These are phyloP conservation scores for Breynia disticha DNA, from an alignment of 441 rosid genomes.

Conservation along the genomic window DNA sequence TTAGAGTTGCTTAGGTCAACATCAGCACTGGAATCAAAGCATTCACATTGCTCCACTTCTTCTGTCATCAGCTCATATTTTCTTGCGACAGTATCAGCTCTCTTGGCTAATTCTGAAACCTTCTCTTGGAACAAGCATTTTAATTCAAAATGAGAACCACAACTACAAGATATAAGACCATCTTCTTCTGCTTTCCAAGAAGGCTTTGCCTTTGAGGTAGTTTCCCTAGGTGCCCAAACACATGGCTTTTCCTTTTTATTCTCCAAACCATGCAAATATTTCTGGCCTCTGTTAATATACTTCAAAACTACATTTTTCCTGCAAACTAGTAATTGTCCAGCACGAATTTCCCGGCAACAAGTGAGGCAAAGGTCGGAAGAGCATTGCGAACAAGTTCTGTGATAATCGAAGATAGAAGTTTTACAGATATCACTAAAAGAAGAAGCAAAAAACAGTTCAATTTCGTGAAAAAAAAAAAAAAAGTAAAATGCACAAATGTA, in stretches of 20 bases:
- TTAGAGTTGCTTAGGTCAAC: slow-evolving; percentile 19
- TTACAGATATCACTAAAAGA: slow-evolving; percentile 55
- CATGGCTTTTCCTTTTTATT: not conserved
- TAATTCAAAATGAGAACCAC: slow-evolving; percentile 47
- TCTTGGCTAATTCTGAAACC: slow-evolving; percentile 41
- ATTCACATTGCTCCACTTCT: slow-evolving; percentile 31
- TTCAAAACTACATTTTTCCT: slow-evolving; percentile 27
- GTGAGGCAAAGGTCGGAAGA: slow-evolving; percentile 57
- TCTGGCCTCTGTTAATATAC: slow-evolving; percentile 23
- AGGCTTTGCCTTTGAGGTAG: slow-evolving; percentile 15
- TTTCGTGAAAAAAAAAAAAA: not conserved
- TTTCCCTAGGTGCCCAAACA: slow-evolving; percentile 1
- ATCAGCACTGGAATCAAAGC: slow-evolving; percentile 28
- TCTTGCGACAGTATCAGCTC: slow-evolving; percentile 36
- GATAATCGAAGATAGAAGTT: slow-evolving; percentile 67
- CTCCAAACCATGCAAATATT: slow-evolving; percentile 48
- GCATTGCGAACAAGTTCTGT: slow-evolving; percentile 70
- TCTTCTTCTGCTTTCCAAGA: slow-evolving; percentile 54
- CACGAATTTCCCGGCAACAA: slow-evolving; percentile 77
- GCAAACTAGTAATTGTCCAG: slow-evolving; percentile 43
- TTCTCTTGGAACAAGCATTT: slow-evolving; percentile 34
- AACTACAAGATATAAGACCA: slow-evolving; percentile 51
- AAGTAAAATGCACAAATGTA: not conserved
- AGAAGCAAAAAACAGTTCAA: not conserved
- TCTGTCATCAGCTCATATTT: slow-evolving; percentile 13